phyloP scores from a whole-genome alignment of 495 filamentous ascomycete species.

The Penicillium angulare region DNA sequence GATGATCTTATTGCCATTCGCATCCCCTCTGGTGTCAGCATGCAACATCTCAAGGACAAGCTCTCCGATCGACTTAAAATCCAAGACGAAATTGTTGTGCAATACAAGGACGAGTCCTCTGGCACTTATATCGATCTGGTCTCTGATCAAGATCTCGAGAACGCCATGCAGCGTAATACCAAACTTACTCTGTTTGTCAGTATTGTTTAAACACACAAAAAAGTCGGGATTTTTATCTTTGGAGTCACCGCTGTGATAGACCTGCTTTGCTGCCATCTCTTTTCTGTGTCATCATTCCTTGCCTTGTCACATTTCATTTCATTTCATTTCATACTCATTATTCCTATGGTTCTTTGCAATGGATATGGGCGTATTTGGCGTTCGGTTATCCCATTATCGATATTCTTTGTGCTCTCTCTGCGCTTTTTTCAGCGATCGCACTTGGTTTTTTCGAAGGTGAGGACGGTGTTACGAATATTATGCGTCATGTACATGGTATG shows the following conservation, averaged over 20 bases:
- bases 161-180: slow-evolving; percentile 76
- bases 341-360: slow-evolving; percentile 22
- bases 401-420: slow-evolving; percentile 13
- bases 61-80: slow-evolving; percentile 75
- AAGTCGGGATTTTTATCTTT: slow-evolving; percentile 1
- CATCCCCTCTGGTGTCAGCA: slow-evolving; percentile 75
- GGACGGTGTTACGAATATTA: slow-evolving; percentile 28
- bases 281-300: background rate
- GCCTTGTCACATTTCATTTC: background rate
- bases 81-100: slow-evolving; percentile 67
- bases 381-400: slow-evolving; percentile 17
- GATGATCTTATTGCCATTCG: slow-evolving; percentile 90
- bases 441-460: slow-evolving; percentile 10
- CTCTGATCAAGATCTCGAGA: slow-evolving; percentile 76
- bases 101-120: slow-evolving; percentile 83
- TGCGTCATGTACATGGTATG: slow-evolving; percentile 32
- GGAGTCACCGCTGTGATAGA: slow-evolving; percentile 7
- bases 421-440: slow-evolving; percentile 26
- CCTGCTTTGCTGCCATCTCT: background rate
- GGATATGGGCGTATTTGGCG: slow-evolving; percentile 29
- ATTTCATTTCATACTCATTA: slow-evolving; percentile 8
- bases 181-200: slow-evolving; percentile 83
- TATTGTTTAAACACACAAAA: slow-evolving; percentile 35
- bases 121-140: slow-evolving; percentile 70
- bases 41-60: slow-evolving; percentile 77